These are phyloP conservation scores for Solanum habrochaites DNA, from an alignment of 257 asterid species.

Conservation along the genomic window DNA sequence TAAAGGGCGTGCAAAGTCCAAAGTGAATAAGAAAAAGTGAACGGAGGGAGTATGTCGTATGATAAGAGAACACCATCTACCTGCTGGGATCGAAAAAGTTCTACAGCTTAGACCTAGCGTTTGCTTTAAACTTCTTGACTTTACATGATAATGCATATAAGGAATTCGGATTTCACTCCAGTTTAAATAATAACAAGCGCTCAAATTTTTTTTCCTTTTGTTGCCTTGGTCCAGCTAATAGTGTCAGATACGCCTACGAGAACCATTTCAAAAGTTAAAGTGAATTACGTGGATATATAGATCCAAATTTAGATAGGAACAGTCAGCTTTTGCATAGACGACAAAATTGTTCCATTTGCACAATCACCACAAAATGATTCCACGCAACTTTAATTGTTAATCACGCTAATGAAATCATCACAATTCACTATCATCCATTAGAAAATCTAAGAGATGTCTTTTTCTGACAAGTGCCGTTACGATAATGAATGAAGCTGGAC, in stretches of 20 bases:
- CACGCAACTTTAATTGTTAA: neutral
- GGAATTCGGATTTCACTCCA: neutral
- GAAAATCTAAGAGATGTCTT: neutral
- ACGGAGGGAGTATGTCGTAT: neutral
- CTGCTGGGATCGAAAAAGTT: neutral
- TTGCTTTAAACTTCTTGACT: neutral
- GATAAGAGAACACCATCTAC: neutral
- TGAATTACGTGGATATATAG: neutral
- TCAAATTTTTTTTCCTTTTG: neutral
- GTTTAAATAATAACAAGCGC: neutral
- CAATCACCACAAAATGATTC: neutral
- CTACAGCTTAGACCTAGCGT: neutral
- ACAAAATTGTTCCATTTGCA: neutral
- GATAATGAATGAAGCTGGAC: neutral
- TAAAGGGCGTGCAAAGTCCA: neutral
- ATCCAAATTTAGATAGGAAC: neutral
- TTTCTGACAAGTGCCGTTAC: neutral
- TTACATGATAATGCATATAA: neutral
- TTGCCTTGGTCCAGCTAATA: neutral
- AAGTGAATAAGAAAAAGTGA: neutral
- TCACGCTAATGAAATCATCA: neutral
- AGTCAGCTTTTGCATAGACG: neutral
- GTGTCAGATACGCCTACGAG: neutral
- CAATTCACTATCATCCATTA: neutral
- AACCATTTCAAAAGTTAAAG: neutral